Evolutionary conservation across 441 rosid genomes (phyloP).

Genomic region (Populus hybrid): DNA sequence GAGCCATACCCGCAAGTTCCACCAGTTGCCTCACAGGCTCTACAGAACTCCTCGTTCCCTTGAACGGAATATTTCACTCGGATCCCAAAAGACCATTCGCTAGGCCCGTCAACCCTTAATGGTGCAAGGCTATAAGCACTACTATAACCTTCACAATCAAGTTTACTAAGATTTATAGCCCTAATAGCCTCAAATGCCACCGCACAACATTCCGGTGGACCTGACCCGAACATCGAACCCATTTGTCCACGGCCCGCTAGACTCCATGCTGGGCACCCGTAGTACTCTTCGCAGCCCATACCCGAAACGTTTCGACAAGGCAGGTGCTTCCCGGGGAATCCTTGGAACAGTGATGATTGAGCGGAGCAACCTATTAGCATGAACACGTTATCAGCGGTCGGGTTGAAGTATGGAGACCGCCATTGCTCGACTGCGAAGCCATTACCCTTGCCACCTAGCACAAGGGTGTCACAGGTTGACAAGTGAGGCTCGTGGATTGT

Average conservation of each 20-base stretch:
- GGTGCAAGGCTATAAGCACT: conserved; percentile 82
- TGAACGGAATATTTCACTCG: conserved; percentile 73
- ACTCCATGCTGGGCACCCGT: conserved; percentile 70
- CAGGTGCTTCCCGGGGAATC: conserved; percentile 74
- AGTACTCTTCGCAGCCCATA: conserved; percentile 89
- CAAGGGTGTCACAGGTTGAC: conserved; percentile 63
- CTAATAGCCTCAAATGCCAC: conserved; percentile 70
- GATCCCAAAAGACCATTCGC: conserved; percentile 75
- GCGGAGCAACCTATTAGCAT: conserved; percentile 79
- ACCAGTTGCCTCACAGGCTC: conserved; percentile 82
- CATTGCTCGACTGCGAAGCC: conserved; percentile 76
- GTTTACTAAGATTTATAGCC: conserved; percentile 61
- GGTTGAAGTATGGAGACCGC: conserved; percentile 67
- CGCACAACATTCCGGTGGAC: conserved; percentile 82
- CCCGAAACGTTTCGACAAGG: conserved; percentile 86
- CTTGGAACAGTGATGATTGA: conserved; percentile 61
- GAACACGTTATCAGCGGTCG: conserved; percentile 72
- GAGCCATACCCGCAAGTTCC: conserved; percentile 74
- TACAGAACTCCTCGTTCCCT: conserved; percentile 61
- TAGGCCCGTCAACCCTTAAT: conserved; percentile 45
- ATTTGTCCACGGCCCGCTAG: conserved; percentile 39
- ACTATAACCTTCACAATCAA: conserved; percentile 80
- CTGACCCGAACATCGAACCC: conserved; percentile 34
- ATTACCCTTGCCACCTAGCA: conserved; percentile 73
- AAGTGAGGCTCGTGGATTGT: conserved; percentile 84